phyloP scores from a whole-genome alignment of 2,329 filamentous ascomycete species.

The Rugonectria rugulosa region DNA sequence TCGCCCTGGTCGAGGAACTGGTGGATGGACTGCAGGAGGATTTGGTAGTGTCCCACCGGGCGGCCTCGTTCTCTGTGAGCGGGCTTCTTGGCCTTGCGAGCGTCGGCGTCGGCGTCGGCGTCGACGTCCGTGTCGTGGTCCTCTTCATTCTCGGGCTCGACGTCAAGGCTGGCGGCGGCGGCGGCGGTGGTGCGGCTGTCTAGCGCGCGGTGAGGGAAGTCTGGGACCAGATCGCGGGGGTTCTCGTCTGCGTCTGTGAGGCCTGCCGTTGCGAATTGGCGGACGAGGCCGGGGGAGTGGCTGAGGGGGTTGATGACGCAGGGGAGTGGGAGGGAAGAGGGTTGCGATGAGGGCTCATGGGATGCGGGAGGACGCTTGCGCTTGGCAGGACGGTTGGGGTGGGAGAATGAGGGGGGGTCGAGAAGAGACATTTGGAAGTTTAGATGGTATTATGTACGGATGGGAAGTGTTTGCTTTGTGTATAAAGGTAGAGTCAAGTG shows the following conservation, averaged over 20 bases:
- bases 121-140: slow-evolving; percentile 74
- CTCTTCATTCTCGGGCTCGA: slow-evolving; percentile 30
- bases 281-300: slow-evolving; percentile 59
- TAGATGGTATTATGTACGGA: neutral
- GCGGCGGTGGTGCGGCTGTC: neutral
- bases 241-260: slow-evolving; percentile 55
- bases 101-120: slow-evolving; percentile 71
- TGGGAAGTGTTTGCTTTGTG: too few relatives aligned
- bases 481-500: neutral
- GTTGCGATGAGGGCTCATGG: slow-evolving; percentile 2
- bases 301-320: slow-evolving; percentile 61
- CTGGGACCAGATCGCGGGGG: slow-evolving; percentile 47
- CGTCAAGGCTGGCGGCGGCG: slow-evolving; percentile 1
- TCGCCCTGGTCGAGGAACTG: slow-evolving; percentile 75
- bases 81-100: slow-evolving; percentile 26
- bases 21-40: slow-evolving; percentile 75
- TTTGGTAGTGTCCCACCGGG: slow-evolving; percentile 65
- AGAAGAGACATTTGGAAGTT: slow-evolving; percentile 26
- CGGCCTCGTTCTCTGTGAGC: slow-evolving; percentile 21
- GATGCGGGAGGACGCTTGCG: slow-evolving; percentile 28
- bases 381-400: slow-evolving; percentile 25
- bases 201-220: slow-evolving; percentile 61
- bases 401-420: slow-evolving; percentile 32
- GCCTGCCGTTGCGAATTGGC: slow-evolving; percentile 63
- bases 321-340: slow-evolving; percentile 40